Evolutionary conservation across 2,329 filamentous ascomycete species (phyloP).

Genomic region (Colletotrichum nymphaeae): DNA sequence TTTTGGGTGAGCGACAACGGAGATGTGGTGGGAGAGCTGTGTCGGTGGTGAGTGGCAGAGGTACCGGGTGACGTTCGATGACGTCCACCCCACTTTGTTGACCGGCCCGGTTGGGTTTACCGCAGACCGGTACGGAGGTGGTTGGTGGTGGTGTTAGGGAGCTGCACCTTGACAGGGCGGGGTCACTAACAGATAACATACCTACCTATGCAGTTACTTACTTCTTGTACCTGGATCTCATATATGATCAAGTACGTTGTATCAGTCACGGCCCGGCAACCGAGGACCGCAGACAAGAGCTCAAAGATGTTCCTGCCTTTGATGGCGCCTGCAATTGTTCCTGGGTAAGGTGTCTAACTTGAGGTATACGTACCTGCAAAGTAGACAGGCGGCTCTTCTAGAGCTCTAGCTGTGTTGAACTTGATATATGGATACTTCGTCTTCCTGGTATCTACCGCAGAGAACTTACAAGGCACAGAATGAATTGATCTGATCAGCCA

Average conservation of each 20-base stretch:
- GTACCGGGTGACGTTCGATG: slow-evolving; percentile 31
- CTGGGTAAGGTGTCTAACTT: not conserved
- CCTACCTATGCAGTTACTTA: no score
- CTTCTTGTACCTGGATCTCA: no score
- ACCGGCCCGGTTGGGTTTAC: slow-evolving; percentile 32
- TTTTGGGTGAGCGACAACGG: slow-evolving; percentile 26
- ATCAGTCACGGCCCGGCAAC: not conserved
- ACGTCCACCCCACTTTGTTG: slow-evolving; percentile 25
- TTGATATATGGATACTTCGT: not conserved
- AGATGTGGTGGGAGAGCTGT: not conserved
- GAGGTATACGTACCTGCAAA: no score
- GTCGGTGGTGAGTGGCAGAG: not conserved
- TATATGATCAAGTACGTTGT: no score
- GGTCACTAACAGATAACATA: slow-evolving; percentile 1
- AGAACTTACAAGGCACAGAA: not conserved
- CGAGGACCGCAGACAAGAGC: not conserved
- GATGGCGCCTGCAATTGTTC: not conserved
- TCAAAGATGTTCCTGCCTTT: not conserved
- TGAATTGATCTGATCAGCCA: not conserved
- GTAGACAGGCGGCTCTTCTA: not conserved
- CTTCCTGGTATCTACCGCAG: not conserved
- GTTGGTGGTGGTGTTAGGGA: not conserved
- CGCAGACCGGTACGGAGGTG: slow-evolving; percentile 11
- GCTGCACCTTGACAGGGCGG: not conserved
- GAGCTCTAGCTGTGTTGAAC: not conserved